Percentiles rank a stretch among this genome's conserved stretches.
These are phyloP conservation scores for Calonectria pteridis DNA, from an alignment of 2,329 filamentous ascomycete genomes.

Conservation along the genomic window DNA sequence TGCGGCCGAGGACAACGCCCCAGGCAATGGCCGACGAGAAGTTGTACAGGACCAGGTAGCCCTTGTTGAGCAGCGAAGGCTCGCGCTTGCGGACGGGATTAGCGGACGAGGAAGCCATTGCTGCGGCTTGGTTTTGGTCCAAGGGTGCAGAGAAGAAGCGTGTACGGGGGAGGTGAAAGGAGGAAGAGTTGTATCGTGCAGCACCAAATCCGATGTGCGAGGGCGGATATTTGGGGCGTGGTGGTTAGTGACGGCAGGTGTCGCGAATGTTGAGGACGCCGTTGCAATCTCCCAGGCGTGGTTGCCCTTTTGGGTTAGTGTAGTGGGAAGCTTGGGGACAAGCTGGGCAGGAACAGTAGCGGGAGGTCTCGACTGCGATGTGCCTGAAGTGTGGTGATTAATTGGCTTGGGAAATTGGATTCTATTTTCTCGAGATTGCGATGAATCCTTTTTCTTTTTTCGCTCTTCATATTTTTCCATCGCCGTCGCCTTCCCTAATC, in stretches of 20 bases:
- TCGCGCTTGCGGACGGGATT: constrained; percentile 41
- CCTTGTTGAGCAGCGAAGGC: constrained; percentile 60
- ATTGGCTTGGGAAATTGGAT: background rate
- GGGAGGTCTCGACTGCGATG: background rate
- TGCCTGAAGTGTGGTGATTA: background rate
- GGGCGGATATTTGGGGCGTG: background rate
- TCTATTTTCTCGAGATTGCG: background rate
- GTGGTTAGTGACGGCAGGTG: background rate
- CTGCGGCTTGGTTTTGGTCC: background rate
- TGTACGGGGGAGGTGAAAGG: background rate
- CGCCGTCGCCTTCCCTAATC: background rate
- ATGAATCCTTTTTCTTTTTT: background rate
- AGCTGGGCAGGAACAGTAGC: background rate
- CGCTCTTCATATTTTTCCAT: background rate
- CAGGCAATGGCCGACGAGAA: constrained; percentile 81
- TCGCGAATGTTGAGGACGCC: constrained; percentile 33
- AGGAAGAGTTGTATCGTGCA: background rate
- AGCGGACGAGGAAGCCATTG: constrained; percentile 40
- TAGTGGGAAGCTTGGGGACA: background rate
- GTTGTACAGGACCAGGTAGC: constrained; percentile 91
- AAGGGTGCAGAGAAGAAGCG: background rate
- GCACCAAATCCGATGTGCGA: background rate
- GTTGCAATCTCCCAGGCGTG: constrained; percentile 26
- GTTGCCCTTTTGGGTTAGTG: constrained; percentile 35
- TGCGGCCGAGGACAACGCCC: constrained; percentile 80